Evolutionary conservation across 495 filamentous ascomycete species (phyloP), one percentile per base, ranked within the genome.

Genomic region (Penicillium manginii): DNA sequence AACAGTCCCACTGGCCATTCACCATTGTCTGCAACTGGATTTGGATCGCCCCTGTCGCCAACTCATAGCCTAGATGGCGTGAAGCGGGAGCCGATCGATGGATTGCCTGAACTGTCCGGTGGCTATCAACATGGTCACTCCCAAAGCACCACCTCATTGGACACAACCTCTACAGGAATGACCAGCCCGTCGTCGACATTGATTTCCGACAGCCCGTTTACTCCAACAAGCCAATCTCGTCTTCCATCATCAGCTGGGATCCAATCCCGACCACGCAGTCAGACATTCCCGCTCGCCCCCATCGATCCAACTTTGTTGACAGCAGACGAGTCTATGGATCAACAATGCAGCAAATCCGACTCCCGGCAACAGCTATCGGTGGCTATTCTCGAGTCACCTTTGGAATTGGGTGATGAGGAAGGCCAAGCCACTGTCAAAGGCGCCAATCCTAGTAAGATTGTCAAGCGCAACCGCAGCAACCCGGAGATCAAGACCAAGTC

Each of bases 141-240:
- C 9, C 81, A 83, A 60, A 86, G 82, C 58, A 77, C 81, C 1
- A 81, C 80, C 5, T 84, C 86, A 7, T 74, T 87, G 17, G 83
- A 83, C 37, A 86, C 81, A 12, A 83, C 83, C 63, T 90, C 91
- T 5, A 83, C 82, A 26, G 88, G 86, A 51, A 86, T 92, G 8
- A 83, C 90, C 32, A 96, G 91, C 63, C 94, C 94, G 43, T 88
- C 90, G 2, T 91, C 93, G 11, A 92, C 93, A 3, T 89, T 96
- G 66, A 84, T 96, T 57, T 87, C 88, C 1, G 88, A 85, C 49
- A 88, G 85, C 51, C 85, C 87, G 14, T 92, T 91, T 62, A 83
- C 88, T 31, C 81, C 87, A 33, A 80, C 84, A 18, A 85, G 86
- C 58, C 87, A 88, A 52, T 83, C 80, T 32, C 80, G 86, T 45